Conservation (phyloP, 176 grass and related monocot species). For the Triticum monococcum region DNA sequence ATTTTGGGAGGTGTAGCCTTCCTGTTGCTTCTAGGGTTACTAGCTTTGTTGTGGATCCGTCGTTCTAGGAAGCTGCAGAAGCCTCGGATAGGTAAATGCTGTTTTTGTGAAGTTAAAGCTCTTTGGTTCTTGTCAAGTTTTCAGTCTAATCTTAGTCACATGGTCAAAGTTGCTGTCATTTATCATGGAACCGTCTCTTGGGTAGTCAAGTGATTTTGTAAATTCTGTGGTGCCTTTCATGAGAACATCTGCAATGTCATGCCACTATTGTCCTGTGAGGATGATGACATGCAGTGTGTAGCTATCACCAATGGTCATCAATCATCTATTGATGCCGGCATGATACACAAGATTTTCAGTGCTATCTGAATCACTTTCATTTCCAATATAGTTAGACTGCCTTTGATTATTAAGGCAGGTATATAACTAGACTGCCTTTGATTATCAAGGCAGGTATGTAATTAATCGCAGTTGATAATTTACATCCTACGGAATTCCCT, state of each 20-base stretch:
- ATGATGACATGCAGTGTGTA: not conserved
- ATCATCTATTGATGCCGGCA: slow-evolving; percentile 7
- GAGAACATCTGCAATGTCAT: slow-evolving; percentile 11
- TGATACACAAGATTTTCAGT: not conserved
- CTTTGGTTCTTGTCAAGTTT: not conserved
- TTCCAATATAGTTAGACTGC: not conserved
- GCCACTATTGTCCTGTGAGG: not conserved
- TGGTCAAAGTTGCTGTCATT: not conserved
- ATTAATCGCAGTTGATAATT: not conserved
- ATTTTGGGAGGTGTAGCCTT: slow-evolving; percentile 49
- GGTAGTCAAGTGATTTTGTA: slow-evolving; percentile 10
- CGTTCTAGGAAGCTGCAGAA: slow-evolving; percentile 37
- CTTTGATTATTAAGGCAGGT: not conserved
- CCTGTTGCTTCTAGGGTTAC: slow-evolving; percentile 43
- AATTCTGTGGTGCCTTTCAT: not conserved
- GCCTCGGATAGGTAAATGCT: slow-evolving; percentile 46
- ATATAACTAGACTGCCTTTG: slow-evolving; percentile 6
- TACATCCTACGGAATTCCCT: not conserved
- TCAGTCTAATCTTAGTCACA: not conserved
- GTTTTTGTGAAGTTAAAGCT: not conserved
- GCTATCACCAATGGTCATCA: not conserved
- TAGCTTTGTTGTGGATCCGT: slow-evolving; percentile 44
- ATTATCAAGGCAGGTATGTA: not conserved
- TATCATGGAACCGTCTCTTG: not conserved
- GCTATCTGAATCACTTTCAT: not conserved